Evolutionary conservation across 2,329 filamentous ascomycete genomes (phyloP).

Genomic region (Simplicillium sp.): DNA sequence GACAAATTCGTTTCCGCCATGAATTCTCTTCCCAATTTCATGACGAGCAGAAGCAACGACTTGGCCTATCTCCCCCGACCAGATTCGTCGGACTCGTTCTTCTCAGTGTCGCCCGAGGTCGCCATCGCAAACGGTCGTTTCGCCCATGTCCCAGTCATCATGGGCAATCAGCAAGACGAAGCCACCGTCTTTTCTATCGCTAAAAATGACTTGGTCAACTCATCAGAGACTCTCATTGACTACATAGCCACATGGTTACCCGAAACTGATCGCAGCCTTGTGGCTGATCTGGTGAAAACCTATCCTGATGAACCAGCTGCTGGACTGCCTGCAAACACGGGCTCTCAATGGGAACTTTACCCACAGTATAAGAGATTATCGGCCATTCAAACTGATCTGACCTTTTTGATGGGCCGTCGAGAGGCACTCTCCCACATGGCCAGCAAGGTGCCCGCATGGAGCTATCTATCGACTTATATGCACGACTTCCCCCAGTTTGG

Average conservation of each 20-base stretch:
- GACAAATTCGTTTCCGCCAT: constrained; percentile 13
- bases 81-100: background rate
- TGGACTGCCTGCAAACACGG: background rate
- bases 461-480: background rate
- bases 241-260: background rate
- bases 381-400: background rate
- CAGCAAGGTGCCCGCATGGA: background rate
- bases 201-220: background rate
- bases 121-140: background rate
- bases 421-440: background rate
- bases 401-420: background rate
- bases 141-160: background rate
- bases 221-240: background rate
- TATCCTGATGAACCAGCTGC: background rate
- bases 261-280: background rate
- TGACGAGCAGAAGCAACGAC: background rate
- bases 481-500: background rate
- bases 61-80: background rate
- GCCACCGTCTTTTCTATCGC: background rate
- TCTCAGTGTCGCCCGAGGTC: background rate
- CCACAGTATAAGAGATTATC: background rate
- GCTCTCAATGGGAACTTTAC: background rate
- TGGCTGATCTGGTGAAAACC: background rate
- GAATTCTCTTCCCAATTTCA: background rate
- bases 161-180: constrained; percentile 3